These are phyloP conservation scores for Leucogyrophana mollusca DNA, from an alignment of 768 basidiomycete genomes.

Conservation along the genomic window DNA sequence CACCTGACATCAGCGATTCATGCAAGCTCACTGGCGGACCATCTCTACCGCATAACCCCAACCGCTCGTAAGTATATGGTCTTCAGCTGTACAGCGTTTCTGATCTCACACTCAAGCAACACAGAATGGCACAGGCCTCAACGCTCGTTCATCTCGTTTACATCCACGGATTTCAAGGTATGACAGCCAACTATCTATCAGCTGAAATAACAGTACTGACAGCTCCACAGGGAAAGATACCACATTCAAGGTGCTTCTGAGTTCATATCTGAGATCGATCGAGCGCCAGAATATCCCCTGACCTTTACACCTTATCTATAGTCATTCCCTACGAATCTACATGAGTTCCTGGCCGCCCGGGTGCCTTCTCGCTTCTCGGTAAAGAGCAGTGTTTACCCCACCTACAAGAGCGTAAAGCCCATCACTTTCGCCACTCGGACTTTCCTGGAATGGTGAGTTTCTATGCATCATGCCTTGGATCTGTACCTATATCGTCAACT, in stretches of 20 bases:
- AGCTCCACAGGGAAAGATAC: conserved; percentile 49
- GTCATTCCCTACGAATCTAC: conserved; percentile 55
- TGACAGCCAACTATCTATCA: conserved; percentile 1
- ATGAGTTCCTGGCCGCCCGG: conserved; percentile 36
- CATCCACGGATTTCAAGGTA: conserved; percentile 60
- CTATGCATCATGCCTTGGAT: no score
- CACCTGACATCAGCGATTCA: no score
- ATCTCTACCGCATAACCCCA: no score
- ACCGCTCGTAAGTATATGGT: no score
- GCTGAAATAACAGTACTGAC: background rate
- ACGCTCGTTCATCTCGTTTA: conserved; percentile 50
- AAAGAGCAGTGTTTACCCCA: conserved; percentile 53
- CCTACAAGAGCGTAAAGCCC: conserved; percentile 57
- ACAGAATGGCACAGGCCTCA: background rate
- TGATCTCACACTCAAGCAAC: no score
- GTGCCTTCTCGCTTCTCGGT: conserved; percentile 36
- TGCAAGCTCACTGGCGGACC: no score
- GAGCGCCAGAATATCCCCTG: background rate
- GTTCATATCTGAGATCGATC: background rate
- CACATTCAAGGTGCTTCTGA: conserved; percentile 53
- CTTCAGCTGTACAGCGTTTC: no score
- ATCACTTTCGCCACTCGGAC: conserved; percentile 49
- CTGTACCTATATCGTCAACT: background rate
- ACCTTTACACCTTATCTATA: conserved; percentile 21
- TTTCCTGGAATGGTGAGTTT: conserved; percentile 52